Conservation (phyloP, 2,329 filamentous ascomycete species). For the Pseudocercospora ulei region DNA sequence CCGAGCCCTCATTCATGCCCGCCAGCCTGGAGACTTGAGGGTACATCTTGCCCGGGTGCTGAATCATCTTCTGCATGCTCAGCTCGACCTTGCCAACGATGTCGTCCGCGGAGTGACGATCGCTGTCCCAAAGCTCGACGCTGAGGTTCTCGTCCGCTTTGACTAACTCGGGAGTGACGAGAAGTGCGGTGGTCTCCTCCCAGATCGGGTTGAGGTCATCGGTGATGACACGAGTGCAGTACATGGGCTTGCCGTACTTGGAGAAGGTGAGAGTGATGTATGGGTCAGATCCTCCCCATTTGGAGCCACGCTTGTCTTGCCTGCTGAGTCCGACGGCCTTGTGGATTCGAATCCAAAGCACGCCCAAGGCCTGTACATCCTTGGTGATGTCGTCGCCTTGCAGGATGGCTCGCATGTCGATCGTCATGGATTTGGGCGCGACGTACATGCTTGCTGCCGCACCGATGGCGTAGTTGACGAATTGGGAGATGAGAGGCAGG, state of each 20-base stretch:
- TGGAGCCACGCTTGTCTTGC: constrained; percentile 72
- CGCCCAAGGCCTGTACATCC: constrained; percentile 71
- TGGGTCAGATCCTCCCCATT: constrained; percentile 81
- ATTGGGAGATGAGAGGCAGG: constrained; percentile 84
- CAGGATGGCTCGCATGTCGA: constrained; percentile 83
- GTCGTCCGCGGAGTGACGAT: constrained; percentile 83
- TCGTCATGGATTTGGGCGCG: constrained; percentile 76
- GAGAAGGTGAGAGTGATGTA: constrained; percentile 93
- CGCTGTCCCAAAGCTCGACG: constrained; percentile 92
- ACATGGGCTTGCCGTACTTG: constrained; percentile 96
- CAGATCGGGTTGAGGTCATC: constrained; percentile 90
- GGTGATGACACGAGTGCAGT: constrained; percentile 90
- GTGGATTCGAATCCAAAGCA: constrained; percentile 89
- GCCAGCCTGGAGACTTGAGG: constrained; percentile 73
- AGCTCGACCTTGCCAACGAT: constrained; percentile 91
- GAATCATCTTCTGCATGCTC: constrained; percentile 88
- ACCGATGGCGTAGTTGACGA: constrained; percentile 90
- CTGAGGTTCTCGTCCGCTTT: constrained; percentile 89
- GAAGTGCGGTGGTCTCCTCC: constrained; percentile 73
- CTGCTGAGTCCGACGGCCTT: constrained; percentile 80
- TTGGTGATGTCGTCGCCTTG: constrained; percentile 88
- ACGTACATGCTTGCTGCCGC: constrained; percentile 86
- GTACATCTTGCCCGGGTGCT: constrained; percentile 88
- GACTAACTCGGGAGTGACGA: constrained; percentile 82
- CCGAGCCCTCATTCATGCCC: constrained; percentile 71